phyloP scores from a whole-genome alignment of 257 asterid genomes.

The Voacanga thouarsii region DNA sequence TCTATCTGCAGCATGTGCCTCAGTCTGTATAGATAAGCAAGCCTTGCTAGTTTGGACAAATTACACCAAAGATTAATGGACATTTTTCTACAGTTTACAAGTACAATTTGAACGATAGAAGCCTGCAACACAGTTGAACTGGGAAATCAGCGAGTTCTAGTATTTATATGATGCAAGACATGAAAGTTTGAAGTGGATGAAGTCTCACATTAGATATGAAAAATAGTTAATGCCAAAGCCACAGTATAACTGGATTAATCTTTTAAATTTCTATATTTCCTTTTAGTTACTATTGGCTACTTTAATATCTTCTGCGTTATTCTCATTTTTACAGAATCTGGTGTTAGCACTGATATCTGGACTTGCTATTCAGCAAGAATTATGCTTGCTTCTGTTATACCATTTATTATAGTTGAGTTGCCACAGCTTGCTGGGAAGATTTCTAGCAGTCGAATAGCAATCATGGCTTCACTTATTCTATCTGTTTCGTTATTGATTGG shows the following conservation, averaged over 20 bases:
- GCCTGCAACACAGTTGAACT: too few relatives aligned
- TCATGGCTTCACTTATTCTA: constrained; percentile 36
- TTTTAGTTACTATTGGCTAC: neutral
- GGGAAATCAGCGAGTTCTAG: neutral
- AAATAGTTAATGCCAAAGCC: neutral
- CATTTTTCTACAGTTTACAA: neutral
- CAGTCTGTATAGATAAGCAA: neutral
- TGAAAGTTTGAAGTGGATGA: neutral
- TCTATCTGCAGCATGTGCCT: neutral
- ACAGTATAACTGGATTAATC: neutral
- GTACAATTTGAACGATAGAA: too few relatives aligned
- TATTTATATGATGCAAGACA: neutral
- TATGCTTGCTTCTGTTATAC: constrained; percentile 51
- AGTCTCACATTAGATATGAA: neutral
- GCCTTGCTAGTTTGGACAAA: neutral
- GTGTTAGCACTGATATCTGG: constrained; percentile 39
- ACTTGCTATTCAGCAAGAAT: constrained; percentile 52
- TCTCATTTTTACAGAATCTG: constrained; percentile 33
- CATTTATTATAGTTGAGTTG: constrained; percentile 43
- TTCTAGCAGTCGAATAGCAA: constrained; percentile 25
- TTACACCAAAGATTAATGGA: neutral
- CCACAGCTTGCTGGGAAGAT: constrained; percentile 18
- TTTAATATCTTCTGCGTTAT: neutral
- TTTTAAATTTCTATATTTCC: neutral
- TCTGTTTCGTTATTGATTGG: constrained; percentile 33